Evolutionary conservation across 139 green algal species (phyloP), one percentile per base, ranked within the genome.

Genomic region (Raphidocelis subcapitata): DNA sequence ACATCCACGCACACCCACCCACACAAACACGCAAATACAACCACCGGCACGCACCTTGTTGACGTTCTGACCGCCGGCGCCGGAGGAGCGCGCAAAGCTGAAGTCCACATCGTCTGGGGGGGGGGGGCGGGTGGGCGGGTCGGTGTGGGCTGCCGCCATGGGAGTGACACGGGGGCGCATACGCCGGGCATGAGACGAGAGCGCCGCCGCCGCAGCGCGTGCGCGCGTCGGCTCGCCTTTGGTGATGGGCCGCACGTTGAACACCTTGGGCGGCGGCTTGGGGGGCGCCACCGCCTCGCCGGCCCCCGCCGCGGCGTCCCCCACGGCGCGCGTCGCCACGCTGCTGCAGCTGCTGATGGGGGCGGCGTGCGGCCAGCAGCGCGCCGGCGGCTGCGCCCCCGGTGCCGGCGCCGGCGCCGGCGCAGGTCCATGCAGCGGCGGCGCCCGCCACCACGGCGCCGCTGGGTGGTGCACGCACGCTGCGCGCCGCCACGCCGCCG

Each of bases 61-160:
- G 18, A 97, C 92, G 71, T 98, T 98, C 75, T 98, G 94, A 0
- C 94, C 94, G 28, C 94, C 94, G 0, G 94, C 93, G 4, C 94
- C 95, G 12, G 90, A 89, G 36, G 87, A 96, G 21, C 95, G 76
- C 0, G 93, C 90, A 77, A 97, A 98, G 16, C 75, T 86, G 24
- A 97, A 79, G 23, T 92, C 87, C 3, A 98, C 91, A 82, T 98
- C 94, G 37, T 94, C 93, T 95, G 86, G 18, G 15, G 60, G 4
- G 32, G 14, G 32, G 5, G 32, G 5, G 60, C 21, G 29, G 5
- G 32, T 67, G 31, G 14, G 60, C 41, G 32, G 8, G 32, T 67
- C 14, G 8, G 60, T 28, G 60, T 41, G 60, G 32, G 37, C 24
- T 1, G 5, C 28, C 15, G 3, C 1, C 10, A 2, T 2, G 8